Conservation (phyloP, 1,284 basidiomycete genomes). For the Malassezia sp. region DNA sequence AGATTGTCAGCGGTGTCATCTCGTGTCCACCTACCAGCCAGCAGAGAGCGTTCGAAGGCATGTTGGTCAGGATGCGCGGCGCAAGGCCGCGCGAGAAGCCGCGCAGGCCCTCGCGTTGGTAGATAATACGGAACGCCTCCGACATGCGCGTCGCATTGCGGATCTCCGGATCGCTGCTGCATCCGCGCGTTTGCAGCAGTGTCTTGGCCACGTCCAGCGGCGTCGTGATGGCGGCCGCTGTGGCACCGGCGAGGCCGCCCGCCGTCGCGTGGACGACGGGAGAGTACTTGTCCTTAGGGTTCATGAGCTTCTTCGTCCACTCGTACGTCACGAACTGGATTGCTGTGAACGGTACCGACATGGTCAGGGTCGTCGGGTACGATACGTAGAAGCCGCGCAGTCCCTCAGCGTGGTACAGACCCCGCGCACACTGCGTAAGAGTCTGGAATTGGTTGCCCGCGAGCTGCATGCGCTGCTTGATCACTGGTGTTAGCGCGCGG, state of each 20-base stretch:
- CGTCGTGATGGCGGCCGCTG: slow-evolving; percentile 89
- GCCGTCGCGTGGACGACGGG: slow-evolving; percentile 80
- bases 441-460: slow-evolving; percentile 80
- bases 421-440: slow-evolving; percentile 66
- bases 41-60: slow-evolving; percentile 93
- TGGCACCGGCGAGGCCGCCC: slow-evolving; percentile 81
- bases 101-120: slow-evolving; percentile 66
- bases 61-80: slow-evolving; percentile 83
- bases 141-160: slow-evolving; percentile 70
- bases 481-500: slow-evolving; percentile 52
- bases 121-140: slow-evolving; percentile 81
- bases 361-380: slow-evolving; percentile 85
- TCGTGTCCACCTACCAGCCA: slow-evolving; percentile 57
- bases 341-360: slow-evolving; percentile 95
- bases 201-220: slow-evolving; percentile 99
- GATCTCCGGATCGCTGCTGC: slow-evolving; percentile 68
- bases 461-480: slow-evolving; percentile 98
- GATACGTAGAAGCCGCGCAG: slow-evolving; percentile 90
- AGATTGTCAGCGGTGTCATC: too few species aligned
- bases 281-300: slow-evolving; percentile 75
- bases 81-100: slow-evolving; percentile 80
- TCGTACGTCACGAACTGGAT: slow-evolving; percentile 97
- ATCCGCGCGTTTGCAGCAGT: slow-evolving; percentile 83
- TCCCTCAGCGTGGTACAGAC: slow-evolving; percentile 76
- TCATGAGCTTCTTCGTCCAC: slow-evolving; percentile 74